phyloP scores from a whole-genome alignment of 306 rosid genomes.

The Sesbania bispinosa region DNA sequence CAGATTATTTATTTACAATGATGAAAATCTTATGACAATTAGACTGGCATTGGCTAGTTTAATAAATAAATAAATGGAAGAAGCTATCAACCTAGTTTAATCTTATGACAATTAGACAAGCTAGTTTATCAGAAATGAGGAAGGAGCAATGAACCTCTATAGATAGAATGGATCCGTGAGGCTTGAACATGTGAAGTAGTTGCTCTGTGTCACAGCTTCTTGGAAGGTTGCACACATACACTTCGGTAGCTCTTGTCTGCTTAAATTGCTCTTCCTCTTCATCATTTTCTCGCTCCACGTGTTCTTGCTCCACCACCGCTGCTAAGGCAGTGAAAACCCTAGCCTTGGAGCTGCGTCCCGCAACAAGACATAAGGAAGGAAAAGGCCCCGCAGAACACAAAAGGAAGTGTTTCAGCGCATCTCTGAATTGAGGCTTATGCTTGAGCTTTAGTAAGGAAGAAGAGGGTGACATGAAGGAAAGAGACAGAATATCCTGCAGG shows the following conservation, averaged over 20 bases:
- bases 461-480: neutral
- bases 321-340: conserved; percentile 21
- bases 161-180: conserved; percentile 53
- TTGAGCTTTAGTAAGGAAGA: neutral
- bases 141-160: conserved; percentile 39
- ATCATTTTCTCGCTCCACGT: conserved; percentile 5
- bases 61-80: no score
- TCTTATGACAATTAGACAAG: no score
- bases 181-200: conserved; percentile 45
- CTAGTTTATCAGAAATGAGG: neutral
- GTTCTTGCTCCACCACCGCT: conserved; percentile 25
- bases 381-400: neutral
- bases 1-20: no score
- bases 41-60: no score
- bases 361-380: neutral
- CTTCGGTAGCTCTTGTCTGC: conserved; percentile 41
- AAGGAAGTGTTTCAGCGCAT: neutral
- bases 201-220: conserved; percentile 48
- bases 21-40: no score
- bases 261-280: conserved; percentile 16
- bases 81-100: no score
- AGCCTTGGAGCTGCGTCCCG: neutral
- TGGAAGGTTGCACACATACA: conserved; percentile 68
- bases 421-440: neutral
- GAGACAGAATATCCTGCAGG: neutral